Evolutionary conservation across 306 rosid species (phyloP).

Genomic region (Pterocarpus macrocarpus): DNA sequence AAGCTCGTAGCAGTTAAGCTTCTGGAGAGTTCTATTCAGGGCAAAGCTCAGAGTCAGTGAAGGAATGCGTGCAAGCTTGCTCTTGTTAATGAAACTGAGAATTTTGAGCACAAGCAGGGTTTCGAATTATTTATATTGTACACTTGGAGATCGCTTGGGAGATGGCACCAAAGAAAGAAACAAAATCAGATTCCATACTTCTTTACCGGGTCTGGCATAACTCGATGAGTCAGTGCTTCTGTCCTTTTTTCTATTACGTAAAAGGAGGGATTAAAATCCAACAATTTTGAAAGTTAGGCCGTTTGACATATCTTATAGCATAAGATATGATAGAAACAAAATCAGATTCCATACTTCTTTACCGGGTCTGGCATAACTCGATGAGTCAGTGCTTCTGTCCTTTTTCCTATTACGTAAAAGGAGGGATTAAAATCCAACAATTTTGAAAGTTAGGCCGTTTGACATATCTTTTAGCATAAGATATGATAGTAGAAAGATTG

Average conservation of each 20-base stretch:
- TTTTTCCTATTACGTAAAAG: not conserved
- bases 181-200: conserved; percentile 45
- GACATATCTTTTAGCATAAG: too few relatives aligned
- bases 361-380: not conserved
- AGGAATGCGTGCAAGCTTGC: conserved; percentile 33
- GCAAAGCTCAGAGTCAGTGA: conserved; percentile 30
- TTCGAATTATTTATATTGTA: not conserved
- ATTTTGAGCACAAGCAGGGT: not conserved
- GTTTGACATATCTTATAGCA: too few relatives aligned
- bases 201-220: not conserved
- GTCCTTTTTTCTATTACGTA: not conserved
- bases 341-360: conserved; percentile 45
- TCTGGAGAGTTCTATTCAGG: not conserved
- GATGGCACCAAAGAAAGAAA: not conserved
- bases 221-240: not conserved
- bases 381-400: not conserved
- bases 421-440: not conserved
- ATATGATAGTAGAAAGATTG: too few relatives aligned
- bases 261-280: not conserved
- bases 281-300: not conserved
- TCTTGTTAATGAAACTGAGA: not conserved
- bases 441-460: not conserved
- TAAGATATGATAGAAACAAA: not conserved
- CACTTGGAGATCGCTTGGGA: not conserved
- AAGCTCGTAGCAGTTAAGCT: not conserved